phyloP scores from a whole-genome alignment of 2,329 filamentous ascomycete species.

The Grosmannia penicillata region DNA sequence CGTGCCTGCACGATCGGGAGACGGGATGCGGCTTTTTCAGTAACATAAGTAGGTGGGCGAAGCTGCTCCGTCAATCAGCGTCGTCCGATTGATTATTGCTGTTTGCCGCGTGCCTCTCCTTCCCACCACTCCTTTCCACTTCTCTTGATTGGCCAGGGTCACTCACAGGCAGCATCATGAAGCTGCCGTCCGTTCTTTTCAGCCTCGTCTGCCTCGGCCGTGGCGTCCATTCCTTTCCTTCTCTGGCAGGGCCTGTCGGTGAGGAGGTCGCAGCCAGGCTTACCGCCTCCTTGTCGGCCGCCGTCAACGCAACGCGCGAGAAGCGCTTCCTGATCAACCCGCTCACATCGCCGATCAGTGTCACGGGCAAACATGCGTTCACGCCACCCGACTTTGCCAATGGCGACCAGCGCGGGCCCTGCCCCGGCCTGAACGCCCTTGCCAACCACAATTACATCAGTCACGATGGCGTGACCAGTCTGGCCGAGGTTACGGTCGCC shows the following conservation, averaged over 20 bases:
- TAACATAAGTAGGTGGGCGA: too few species aligned
- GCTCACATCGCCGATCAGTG: not conserved
- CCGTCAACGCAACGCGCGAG: not conserved
- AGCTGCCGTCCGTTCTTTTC: not conserved
- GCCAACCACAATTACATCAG: conserved; percentile 16
- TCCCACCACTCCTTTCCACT: too few species aligned
- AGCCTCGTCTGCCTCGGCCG: not conserved
- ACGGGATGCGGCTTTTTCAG: too few species aligned
- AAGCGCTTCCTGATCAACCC: not conserved
- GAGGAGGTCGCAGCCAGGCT: not conserved
- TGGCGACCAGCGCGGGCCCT: conserved; percentile 15
- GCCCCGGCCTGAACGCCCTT: conserved; percentile 16
- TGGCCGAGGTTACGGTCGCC: conserved; percentile 11
- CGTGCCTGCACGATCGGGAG: too few species aligned
- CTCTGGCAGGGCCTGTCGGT: not conserved
- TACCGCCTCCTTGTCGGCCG: not conserved
- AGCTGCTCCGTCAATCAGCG: too few species aligned
- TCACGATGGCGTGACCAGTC: conserved; percentile 13
- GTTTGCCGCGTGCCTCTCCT: too few species aligned
- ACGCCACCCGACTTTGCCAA: conserved; percentile 6
- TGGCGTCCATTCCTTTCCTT: not conserved
- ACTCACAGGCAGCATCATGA: not conserved
- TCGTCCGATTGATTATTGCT: too few species aligned
- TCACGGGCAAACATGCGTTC: not conserved
- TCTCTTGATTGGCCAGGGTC: too few species aligned